Conservation (phyloP, 805 yeast genomes). For the Nakazawaea wyomingensis region DNA sequence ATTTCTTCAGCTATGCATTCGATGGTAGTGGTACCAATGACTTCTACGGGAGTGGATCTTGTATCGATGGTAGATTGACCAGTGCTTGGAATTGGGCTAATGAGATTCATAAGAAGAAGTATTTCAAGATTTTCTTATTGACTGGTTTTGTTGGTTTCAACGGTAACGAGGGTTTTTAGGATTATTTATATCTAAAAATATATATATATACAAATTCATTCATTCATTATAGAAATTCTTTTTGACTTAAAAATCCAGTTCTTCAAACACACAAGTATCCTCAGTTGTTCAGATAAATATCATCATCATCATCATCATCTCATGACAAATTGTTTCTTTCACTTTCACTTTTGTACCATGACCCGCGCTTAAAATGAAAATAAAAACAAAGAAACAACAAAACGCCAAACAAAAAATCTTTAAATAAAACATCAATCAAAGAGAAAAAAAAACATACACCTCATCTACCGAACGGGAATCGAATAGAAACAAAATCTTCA, state of each 20-base stretch:
- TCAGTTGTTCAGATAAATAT: no score
- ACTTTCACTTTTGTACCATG: no score
- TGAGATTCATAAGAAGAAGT: conserved; percentile 60
- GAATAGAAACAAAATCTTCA: no score
- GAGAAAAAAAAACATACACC: no score
- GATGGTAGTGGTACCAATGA: conserved; percentile 85
- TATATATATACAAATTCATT: background rate
- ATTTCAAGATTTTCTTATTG: conserved; percentile 53
- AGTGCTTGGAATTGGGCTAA: conserved; percentile 84
- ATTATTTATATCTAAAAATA: background rate
- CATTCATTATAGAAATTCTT: no score
- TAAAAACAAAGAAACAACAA: background rate
- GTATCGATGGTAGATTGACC: conserved; percentile 78
- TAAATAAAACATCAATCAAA: background rate
- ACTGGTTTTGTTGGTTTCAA: conserved; percentile 74
- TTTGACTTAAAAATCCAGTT: no score
- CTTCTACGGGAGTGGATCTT: conserved; percentile 77
- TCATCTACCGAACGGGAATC: no score
- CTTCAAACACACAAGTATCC: no score
- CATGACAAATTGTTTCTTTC: no score
- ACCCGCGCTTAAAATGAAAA: background rate
- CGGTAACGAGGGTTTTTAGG: conserved; percentile 58
- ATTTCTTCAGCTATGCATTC: conserved; percentile 55
- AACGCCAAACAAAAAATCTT: background rate
- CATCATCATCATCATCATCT: no score